Percentiles rank a stretch among this genome's conserved stretches.
Evolutionary conservation across 2,329 filamentous ascomycete species (phyloP).

Genomic region (Eurotiales sp.): DNA sequence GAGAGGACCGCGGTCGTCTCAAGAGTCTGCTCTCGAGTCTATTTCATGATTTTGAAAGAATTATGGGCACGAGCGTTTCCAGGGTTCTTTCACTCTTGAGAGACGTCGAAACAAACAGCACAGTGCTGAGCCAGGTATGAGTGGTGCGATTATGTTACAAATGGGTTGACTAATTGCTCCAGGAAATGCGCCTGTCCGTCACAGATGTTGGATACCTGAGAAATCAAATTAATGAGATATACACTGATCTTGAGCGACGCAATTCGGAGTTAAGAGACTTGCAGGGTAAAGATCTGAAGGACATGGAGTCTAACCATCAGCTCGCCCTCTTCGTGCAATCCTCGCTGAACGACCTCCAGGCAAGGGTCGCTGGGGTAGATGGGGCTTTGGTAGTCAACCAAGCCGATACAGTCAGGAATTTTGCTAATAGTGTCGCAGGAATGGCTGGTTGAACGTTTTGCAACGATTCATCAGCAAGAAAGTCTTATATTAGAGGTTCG

Average conservation of each 20-base stretch:
- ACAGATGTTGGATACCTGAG: slow-evolving; percentile 23
- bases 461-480: slow-evolving; percentile 30
- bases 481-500: slow-evolving; percentile 31
- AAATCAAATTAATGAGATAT: slow-evolving; percentile 21
- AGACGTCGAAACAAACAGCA: slow-evolving; percentile 18
- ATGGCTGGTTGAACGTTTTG: slow-evolving; percentile 28
- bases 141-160: neutral
- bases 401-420: neutral
- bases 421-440: slow-evolving; percentile 22
- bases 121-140: slow-evolving; percentile 23
- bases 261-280: slow-evolving; percentile 24
- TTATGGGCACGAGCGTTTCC: slow-evolving; percentile 21
- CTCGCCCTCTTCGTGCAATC: slow-evolving; percentile 28
- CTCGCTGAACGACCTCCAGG: slow-evolving; percentile 30
- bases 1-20: slow-evolving; percentile 24
- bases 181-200: slow-evolving; percentile 31
- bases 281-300: slow-evolving; percentile 24
- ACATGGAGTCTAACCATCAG: slow-evolving; percentile 23
- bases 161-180: slow-evolving; percentile 3
- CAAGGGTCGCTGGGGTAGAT: slow-evolving; percentile 29
- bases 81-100: slow-evolving; percentile 20
- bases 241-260: slow-evolving; percentile 26
- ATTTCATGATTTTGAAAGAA: slow-evolving; percentile 23
- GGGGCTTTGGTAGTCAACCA: slow-evolving; percentile 29
- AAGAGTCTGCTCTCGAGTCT: slow-evolving; percentile 24